These are phyloP conservation scores for Mortierella sp. DNA, from an alignment of 371 early-diverging fungal species.

Conservation along the genomic window DNA sequence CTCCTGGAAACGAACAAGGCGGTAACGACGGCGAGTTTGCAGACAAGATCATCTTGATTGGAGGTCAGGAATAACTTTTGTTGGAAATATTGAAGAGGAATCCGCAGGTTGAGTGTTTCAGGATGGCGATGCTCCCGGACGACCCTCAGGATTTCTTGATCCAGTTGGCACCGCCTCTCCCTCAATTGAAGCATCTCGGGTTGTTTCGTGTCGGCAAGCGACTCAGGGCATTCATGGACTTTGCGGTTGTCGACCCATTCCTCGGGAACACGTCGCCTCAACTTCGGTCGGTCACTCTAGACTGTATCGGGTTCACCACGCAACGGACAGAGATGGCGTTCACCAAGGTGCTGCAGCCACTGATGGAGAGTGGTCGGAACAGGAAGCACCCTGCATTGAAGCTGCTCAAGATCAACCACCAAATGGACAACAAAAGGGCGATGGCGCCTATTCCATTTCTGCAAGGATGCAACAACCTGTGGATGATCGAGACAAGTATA, in stretches of 20 bases:
- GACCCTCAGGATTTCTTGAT: not conserved
- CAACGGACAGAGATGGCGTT: not conserved
- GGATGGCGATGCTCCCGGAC: not conserved
- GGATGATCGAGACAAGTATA: not conserved
- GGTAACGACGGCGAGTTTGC: not conserved
- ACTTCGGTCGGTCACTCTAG: not conserved
- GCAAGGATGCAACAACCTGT: not conserved
- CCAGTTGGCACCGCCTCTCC: not conserved
- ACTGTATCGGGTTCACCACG: not conserved
- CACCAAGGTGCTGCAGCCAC: not conserved
- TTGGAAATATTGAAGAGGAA: not conserved
- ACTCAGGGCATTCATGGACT: not conserved
- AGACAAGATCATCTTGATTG: not conserved
- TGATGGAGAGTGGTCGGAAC: not conserved
- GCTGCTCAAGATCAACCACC: not conserved
- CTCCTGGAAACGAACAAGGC: not conserved
- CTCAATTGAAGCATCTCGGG: not conserved
- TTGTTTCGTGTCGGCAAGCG: not conserved
- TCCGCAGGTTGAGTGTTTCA: not conserved
- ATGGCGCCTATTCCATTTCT: not conserved
- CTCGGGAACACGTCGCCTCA: not conserved
- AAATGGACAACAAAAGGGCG: not conserved
- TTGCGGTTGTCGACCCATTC: not conserved
- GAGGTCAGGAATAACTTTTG: not conserved
- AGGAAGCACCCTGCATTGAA: not conserved